Evolutionary conservation across 345 rosid genomes (phyloP), one percentile per base, ranked within the genome.

Genomic region (Aquilaria sinensis): DNA sequence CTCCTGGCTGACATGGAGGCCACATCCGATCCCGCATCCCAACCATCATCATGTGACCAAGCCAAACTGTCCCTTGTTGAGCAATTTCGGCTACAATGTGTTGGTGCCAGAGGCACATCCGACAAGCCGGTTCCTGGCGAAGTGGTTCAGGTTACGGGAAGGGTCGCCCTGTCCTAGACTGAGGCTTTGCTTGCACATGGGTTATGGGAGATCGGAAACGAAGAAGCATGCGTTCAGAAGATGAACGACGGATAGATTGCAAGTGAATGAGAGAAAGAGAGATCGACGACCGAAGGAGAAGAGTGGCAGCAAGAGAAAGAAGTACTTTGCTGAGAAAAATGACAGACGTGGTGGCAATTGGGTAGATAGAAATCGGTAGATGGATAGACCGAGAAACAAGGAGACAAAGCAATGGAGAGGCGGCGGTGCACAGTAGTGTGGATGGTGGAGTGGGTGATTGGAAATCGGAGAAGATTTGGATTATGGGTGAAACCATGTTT

Each of bases 41-140:
- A 73, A 55, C 74, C 68, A 60, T 41, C 66, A 62, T 37, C 83
- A 61, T 4, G 73, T 45, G 5, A 48, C 75, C n/a, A 73, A 78
- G 10, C 70, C 77, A 0, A 82, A 85, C 0, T 94, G 97, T 47
- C 92, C 95, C 1, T 63, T 94, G 72, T 71, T 94, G 0, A 90
- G 99, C 16, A 97, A 94, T 73, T 94, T 86, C 57, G 99, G 99
- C 2, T 94, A 96, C 79, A 90, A 90, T 78, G 95, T 94, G 14
- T 97, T 93, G 68, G 83, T 95, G 12, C 92, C 95, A 45, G 95
- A 88, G 66, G 78, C 78, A 1, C 96, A 94, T 63, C 91, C 95
- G 32, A 92, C 90, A 14, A 86, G 81, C 68, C 67, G 71, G 51
- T 94, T 94, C 66, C 53, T 94, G 31, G 75, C 89, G 0, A 92